phyloP scores from a whole-genome alignment of 108 stramenopile species.

The Epithemia pelagica region DNA sequence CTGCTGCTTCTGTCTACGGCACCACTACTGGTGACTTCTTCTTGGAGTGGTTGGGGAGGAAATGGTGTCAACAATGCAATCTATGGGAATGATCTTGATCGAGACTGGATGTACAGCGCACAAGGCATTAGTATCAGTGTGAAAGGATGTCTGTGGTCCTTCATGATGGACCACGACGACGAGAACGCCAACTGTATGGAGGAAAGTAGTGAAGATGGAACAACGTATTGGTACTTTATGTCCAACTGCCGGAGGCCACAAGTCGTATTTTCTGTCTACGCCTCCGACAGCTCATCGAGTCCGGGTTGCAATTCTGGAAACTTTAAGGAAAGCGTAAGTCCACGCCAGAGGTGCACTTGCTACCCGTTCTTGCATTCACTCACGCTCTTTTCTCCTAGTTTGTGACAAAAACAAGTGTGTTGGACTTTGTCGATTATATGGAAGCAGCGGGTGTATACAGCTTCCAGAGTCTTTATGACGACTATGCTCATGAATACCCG shows the following conservation, averaged over 20 bases:
- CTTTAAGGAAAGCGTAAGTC: conserved; percentile 71
- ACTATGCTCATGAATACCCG: conserved; percentile 41
- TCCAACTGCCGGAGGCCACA: conserved; percentile 76
- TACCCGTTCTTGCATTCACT: not conserved
- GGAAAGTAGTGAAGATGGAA: conserved; percentile 65
- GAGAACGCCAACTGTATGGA: conserved; percentile 66
- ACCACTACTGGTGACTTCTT: conserved; percentile 22
- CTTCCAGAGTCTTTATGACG: conserved; percentile 19
- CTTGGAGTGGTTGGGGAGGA: conserved; percentile 14
- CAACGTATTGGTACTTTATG: conserved; percentile 84
- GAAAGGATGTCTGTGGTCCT: conserved; percentile 67
- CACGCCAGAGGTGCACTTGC: too few relatives aligned
- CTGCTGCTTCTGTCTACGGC: not conserved
- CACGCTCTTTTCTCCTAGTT: conserved; percentile 36
- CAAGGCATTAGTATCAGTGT: conserved; percentile 53
- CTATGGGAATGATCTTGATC: conserved; percentile 40
- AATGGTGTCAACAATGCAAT: conserved; percentile 12
- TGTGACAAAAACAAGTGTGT: conserved; percentile 57
- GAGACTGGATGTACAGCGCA: conserved; percentile 54
- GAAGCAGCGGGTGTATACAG: conserved; percentile 44
- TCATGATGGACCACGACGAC: conserved; percentile 38
- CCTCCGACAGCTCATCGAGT: conserved; percentile 27
- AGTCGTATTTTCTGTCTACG: conserved; percentile 74
- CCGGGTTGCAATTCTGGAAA: conserved; percentile 40
- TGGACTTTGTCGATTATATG: conserved; percentile 65